A percentile compares a stretch with the other conserved stretches of the same genome.
Evolutionary conservation across 176 grass and related monocot species (phyloP).

Genomic region (Zoysia pacifica): DNA sequence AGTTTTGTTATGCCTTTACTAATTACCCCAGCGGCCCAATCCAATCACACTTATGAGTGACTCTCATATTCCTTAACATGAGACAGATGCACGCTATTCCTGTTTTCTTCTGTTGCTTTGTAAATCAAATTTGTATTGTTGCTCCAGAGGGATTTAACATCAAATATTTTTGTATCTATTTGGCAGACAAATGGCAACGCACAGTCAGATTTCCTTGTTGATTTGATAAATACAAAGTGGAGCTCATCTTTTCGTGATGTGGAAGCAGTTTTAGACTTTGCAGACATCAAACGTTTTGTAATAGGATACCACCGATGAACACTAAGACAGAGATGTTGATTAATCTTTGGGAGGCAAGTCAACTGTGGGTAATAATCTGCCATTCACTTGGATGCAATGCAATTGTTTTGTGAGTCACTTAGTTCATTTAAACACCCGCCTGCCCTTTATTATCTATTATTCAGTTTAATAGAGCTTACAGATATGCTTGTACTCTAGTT

Average conservation of each 20-base stretch:
- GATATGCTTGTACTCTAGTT: neutral
- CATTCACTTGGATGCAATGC: constrained; percentile 13
- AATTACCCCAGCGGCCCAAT: neutral
- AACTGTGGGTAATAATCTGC: constrained; percentile 36
- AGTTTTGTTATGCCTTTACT: neutral
- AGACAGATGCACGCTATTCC: neutral
- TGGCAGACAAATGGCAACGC: constrained; percentile 84
- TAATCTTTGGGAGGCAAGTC: constrained; percentile 19
- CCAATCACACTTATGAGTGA: neutral
- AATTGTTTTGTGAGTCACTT: neutral
- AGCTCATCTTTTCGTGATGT: constrained; percentile 52
- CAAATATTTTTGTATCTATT: constrained; percentile 17
- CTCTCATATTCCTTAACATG: neutral
- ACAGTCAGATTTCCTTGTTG: constrained; percentile 74
- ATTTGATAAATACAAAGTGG: constrained; percentile 63
- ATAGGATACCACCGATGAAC: constrained; percentile 65
- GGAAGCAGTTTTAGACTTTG: constrained; percentile 68
- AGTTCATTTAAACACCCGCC: neutral
- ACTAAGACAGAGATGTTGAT: neutral
- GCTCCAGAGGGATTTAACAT: constrained; percentile 14
- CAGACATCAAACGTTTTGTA: constrained; percentile 77
- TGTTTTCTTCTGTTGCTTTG: constrained; percentile 31
- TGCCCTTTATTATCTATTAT: neutral
- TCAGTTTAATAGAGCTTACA: neutral
- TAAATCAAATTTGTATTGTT: constrained; percentile 21